Evolutionary conservation across 164 flowering plant species (phyloP), one percentile per base, ranked within the genome.

Genomic region (Akebia trifoliata): DNA sequence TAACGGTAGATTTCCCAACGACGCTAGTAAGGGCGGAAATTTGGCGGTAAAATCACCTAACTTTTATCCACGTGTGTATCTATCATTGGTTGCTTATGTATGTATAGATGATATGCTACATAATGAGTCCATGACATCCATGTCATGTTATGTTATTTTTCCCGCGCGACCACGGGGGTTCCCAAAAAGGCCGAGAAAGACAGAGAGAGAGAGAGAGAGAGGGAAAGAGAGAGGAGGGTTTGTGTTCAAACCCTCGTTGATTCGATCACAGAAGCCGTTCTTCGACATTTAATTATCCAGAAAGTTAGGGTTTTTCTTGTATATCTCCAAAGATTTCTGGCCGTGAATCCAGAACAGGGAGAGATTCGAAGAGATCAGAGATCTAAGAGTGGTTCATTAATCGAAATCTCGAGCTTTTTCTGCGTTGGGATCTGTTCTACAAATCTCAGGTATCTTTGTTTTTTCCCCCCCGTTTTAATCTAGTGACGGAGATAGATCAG

Each of bases 121-220:
- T 50, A 31, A 62, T 56, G 37, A 25, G 20, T 35, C 25, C 34
- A 26, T 32, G 46, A 8, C 57, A 67, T 42, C 47, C 53, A 63
- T 69, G 67, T 20, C 56, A 58, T 54, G 51, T 50, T 20, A 26
- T 30, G 31, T 61, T 35, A 31, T 54, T 69, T 69, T 69, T 69
- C 73, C 73, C 73, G 73, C 73, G 73, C 69, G 20, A 54, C 50
- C 50, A 36, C 50, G 35, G 56, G 28, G 63, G 38, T 46, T 31
- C 40, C 22, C 40, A 50, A 52, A 51, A 67, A 29, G 67, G 53
- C 37, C 30, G 42, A 59, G 32, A 39, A 49, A 61, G 55, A 36
- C 61, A 48, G 35, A 22, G 43, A 39, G 20, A 39, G 38, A 39
- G 47, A 61, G 44, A 50, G 50, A 60, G 50, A 22, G 42, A 48